phyloP scores from a whole-genome alignment of 805 yeast genomes.

The Starmerella sp. region DNA sequence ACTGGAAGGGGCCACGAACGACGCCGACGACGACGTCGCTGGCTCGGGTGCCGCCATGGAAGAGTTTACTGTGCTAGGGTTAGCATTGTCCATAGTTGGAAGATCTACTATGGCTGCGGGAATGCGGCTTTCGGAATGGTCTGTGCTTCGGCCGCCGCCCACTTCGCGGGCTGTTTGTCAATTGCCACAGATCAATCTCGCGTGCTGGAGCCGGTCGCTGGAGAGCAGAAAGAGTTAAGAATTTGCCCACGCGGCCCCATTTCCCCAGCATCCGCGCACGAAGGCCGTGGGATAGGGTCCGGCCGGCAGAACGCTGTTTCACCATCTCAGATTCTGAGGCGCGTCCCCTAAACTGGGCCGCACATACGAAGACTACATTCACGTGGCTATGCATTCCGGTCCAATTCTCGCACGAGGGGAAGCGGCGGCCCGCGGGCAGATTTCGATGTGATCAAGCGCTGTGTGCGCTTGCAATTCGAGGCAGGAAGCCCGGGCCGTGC shows the following conservation, averaged over 20 bases:
- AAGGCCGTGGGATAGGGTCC: background rate
- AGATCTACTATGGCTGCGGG: background rate
- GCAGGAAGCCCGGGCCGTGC: too few species aligned
- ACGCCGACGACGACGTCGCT: background rate
- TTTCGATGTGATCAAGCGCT: too few species aligned
- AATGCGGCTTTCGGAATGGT: background rate
- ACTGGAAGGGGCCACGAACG: background rate
- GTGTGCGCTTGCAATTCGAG: too few species aligned
- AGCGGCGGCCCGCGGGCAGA: too few species aligned
- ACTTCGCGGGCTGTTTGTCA: background rate
- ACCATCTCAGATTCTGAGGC: background rate
- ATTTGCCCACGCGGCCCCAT: background rate
- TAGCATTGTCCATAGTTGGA: conserved; percentile 9
- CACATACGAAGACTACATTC: background rate
- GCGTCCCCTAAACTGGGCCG: background rate
- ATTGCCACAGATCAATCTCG: background rate
- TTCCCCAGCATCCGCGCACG: background rate
- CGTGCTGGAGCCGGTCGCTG: background rate
- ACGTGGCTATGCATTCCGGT: background rate
- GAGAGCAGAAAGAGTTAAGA: too few species aligned
- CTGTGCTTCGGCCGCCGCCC: background rate
- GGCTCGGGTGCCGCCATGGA: background rate
- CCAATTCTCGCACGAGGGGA: too few species aligned
- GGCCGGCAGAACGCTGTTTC: background rate
- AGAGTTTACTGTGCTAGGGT: conserved; percentile 1